A percentile compares a stretch with the other conserved stretches of the same genome.
Evolutionary conservation across 2,329 filamentous ascomycete species (phyloP).

Genomic region (Phoma sp.): DNA sequence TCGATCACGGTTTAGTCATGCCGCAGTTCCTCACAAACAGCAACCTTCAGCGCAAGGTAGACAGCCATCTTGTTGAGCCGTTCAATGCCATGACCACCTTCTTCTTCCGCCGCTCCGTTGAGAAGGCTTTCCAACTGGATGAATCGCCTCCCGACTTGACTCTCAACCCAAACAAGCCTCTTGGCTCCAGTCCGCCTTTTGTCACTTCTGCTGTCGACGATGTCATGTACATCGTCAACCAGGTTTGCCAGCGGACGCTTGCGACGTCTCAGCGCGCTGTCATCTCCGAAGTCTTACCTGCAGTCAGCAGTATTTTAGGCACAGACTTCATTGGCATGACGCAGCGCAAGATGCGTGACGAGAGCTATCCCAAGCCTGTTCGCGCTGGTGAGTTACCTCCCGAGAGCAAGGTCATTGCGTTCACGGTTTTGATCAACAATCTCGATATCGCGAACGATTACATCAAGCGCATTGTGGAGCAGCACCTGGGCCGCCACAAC

Average conservation of each 20-base stretch:
- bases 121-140: constrained; percentile 96
- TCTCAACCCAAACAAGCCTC: constrained; percentile 72
- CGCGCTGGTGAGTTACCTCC: constrained; percentile 83
- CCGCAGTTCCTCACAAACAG: constrained; percentile 80
- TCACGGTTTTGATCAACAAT: constrained; percentile 94
- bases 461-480: constrained; percentile 80
- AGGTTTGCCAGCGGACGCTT: constrained; percentile 83
- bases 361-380: constrained; percentile 82
- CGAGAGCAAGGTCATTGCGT: constrained; percentile 85
- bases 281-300: constrained; percentile 77
- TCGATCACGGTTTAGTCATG: constrained; percentile 64
- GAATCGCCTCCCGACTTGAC: constrained; percentile 82
- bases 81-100: constrained; percentile 95
- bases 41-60: constrained; percentile 79
- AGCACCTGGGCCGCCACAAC: constrained; percentile 58
- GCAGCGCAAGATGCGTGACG: constrained; percentile 96
- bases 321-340: constrained; percentile 96
- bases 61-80: constrained; percentile 73
- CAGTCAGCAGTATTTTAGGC: constrained; percentile 78
- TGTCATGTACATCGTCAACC: constrained; percentile 98
- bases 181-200: constrained; percentile 81
- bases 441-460: constrained; percentile 93
- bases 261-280: constrained; percentile 84
- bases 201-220: constrained; percentile 97
- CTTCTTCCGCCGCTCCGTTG: constrained; percentile 94